Evolutionary conservation across 352 stramenopile genomes (phyloP), one percentile per base, ranked within the genome.

Genomic region (Phytopythium litorale): DNA sequence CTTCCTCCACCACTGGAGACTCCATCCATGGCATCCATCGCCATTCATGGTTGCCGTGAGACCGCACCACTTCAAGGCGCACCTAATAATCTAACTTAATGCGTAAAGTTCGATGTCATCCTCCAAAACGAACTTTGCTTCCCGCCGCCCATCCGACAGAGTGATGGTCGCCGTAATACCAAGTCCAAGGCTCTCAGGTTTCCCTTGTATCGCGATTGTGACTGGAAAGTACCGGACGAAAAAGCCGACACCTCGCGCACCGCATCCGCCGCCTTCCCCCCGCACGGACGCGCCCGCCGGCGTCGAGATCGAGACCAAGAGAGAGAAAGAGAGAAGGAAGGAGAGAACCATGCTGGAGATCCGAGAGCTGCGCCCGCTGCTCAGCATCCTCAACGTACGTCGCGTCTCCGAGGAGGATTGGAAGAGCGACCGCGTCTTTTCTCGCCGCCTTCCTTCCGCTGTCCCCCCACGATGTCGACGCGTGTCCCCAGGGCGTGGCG

Each of bases 321-420:
- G 32, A 46, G 7, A 25, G 6, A 18, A 38, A 45, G 32, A 46
- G 7, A 25, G 6, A 18, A 38, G 28, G 3, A 1, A 54, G 32
- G 28, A 51, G 15, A 54, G 51, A 45, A 51, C 42, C 48, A 94
- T 94, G 86, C 70, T 94, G 59, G 86, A 94, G 60, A 87, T 78
- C 62, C 78, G 86, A 75, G 86, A 94, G 63, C 73, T 94, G 66
- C 79, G 83, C 53, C 82, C 83, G 66, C 74, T 94, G 52, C 78
- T 94, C 57, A 67, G 80, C 55, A 88, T 94, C 57, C 79, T 94
- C 57, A 94, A 91, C 75, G 86, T 94, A 70, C 67, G 82, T 81
- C 48, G 8, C 28, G 5, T 25, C 11, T 1, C 21, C 19, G 42
- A 5, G n/a, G 18, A 3, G 7, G 19, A n/a, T 49, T 15, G n/a